Evolutionary conservation across 805 yeast genomes (phyloP).

Genomic region (Martiniozyma abietophila): DNA sequence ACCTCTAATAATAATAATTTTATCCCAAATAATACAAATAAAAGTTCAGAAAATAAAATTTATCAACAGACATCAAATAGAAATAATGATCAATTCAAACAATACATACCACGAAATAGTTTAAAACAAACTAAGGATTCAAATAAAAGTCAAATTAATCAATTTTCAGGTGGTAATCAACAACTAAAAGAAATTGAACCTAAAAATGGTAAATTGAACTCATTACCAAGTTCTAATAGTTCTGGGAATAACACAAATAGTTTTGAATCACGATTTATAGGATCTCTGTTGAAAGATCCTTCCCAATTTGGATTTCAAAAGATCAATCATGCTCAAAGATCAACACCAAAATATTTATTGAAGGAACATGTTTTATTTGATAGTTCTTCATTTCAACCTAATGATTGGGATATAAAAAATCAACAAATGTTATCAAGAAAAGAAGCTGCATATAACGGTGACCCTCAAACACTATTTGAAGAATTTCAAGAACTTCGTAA

Average conservation of each 20-base stretch:
- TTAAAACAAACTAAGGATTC: too few species aligned
- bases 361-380: constrained; percentile 30
- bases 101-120: too few species aligned
- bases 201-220: too few species aligned
- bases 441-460: constrained; percentile 37
- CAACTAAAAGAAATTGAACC: too few species aligned
- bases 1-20: too few species aligned
- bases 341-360: constrained; percentile 24
- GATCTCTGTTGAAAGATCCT: constrained; percentile 23
- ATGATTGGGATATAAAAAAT: constrained; percentile 68
- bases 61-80: too few species aligned
- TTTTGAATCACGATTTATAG: constrained; percentile 23
- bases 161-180: too few species aligned
- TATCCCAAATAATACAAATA: constrained; percentile 3
- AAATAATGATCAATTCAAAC: too few species aligned
- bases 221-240: too few species aligned
- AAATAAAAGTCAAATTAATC: too few species aligned
- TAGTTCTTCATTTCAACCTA: constrained; percentile 23
- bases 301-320: constrained; percentile 22
- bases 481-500: constrained; percentile 67
- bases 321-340: constrained; percentile 13
- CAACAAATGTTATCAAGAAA: constrained; percentile 50
- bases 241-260: too few species aligned
- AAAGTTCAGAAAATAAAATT: neutral
- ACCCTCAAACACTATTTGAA: constrained; percentile 66